Evolutionary conservation across 495 filamentous ascomycete genomes (phyloP).

Genomic region (Aspergillus cristatus): DNA sequence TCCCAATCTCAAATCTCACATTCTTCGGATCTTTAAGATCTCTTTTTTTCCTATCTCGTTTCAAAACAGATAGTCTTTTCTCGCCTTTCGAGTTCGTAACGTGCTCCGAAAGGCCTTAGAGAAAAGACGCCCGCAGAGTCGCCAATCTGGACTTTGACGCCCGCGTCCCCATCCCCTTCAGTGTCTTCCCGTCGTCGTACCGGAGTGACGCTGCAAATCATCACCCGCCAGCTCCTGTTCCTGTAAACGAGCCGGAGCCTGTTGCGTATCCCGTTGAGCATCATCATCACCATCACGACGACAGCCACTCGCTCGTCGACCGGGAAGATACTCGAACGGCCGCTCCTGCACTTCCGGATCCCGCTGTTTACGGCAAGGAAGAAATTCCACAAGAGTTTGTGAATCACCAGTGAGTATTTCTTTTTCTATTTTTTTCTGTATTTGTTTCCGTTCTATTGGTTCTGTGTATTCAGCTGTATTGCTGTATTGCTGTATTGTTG

Average conservation of each 20-base stretch:
- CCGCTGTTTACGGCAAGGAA: slow-evolving; percentile 65
- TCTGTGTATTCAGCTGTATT: too few relatives aligned
- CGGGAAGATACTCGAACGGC: slow-evolving; percentile 79
- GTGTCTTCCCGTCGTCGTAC: slow-evolving; percentile 99
- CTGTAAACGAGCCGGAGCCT: too few relatives aligned
- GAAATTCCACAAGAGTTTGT: too few relatives aligned
- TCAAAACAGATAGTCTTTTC: slow-evolving; percentile 55
- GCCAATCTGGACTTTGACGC: slow-evolving; percentile 99
- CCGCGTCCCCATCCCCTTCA: slow-evolving; percentile 97
- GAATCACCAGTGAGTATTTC: too few relatives aligned
- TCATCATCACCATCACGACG: slow-evolving; percentile 20
- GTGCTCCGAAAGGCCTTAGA: slow-evolving; percentile 88
- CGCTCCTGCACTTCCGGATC: slow-evolving; percentile 53
- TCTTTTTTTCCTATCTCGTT: slow-evolving; percentile 11
- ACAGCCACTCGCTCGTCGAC: slow-evolving; percentile 72
- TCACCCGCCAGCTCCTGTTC: slow-evolving; percentile 34
- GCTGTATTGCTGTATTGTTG: too few relatives aligned
- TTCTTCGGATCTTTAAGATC: slow-evolving; percentile 9
- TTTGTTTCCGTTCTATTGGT: too few relatives aligned
- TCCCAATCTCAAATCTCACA: slow-evolving; percentile 12
- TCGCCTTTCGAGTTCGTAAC: slow-evolving; percentile 78
- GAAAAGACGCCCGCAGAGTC: slow-evolving; percentile 75
- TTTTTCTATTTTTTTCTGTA: too few relatives aligned
- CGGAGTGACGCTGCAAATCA: slow-evolving; percentile 79
- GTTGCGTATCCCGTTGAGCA: too few relatives aligned